A percentile compares a stretch with the other conserved stretches of the same genome.
phyloP scores from a whole-genome alignment of 768 basidiomycete species.

The Cystofilobasidium ferigula region DNA sequence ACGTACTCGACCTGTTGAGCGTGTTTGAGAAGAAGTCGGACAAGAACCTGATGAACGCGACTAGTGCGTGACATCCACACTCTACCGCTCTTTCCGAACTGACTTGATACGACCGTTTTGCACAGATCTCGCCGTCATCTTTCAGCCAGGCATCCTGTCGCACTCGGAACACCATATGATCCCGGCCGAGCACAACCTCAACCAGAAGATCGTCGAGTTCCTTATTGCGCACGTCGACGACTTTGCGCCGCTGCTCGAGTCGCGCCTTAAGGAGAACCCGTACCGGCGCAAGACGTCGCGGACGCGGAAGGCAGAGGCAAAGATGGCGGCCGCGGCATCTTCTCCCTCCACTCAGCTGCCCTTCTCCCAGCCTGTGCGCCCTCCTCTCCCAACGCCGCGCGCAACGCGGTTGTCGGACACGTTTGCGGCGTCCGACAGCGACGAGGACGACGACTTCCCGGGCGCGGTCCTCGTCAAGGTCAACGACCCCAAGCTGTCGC shows the following conservation, averaged over 20 bases:
- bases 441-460: conserved; percentile 26
- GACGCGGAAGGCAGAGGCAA: neutral
- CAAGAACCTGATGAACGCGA: conserved; percentile 89
- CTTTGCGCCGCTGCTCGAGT: conserved; percentile 51
- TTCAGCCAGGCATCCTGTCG: conserved; percentile 86
- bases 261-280: conserved; percentile 20
- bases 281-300: conserved; percentile 11
- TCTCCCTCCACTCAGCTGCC: neutral
- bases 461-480: conserved; percentile 18
- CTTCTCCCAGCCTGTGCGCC: conserved; percentile 1
- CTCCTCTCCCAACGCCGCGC: neutral
- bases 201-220: conserved; percentile 85
- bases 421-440: conserved; percentile 19
- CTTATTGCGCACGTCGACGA: conserved; percentile 91
- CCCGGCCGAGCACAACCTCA: conserved; percentile 72
- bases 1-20: conserved; percentile 87
- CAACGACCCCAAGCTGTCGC: neutral
- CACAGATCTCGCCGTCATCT: conserved; percentile 88
- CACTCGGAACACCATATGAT: conserved; percentile 77
- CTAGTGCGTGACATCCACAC: conserved; percentile 50
- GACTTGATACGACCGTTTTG: conserved; percentile 10
- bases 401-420: conserved; percentile 21
- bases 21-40: conserved; percentile 86
- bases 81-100: neutral
- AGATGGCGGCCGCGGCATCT: neutral